phyloP scores from a whole-genome alignment of 257 asterid genomes.

The Eustoma russellianum region DNA sequence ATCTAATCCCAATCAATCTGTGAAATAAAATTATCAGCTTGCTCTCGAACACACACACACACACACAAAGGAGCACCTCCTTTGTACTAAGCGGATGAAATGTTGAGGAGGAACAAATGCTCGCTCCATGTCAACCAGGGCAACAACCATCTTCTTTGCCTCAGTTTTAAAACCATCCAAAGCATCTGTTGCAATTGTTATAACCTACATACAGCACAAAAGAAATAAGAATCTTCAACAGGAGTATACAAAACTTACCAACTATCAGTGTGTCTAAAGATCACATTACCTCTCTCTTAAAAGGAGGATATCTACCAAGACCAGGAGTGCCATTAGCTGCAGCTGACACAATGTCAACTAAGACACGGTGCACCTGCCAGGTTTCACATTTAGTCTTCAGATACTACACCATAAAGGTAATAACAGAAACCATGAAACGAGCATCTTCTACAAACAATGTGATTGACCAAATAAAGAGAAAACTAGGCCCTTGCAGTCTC shows the following conservation, averaged over 20 bases:
- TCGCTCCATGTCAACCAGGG: constrained; percentile 98
- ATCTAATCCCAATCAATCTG: too few species aligned
- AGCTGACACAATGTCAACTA: constrained; percentile 77
- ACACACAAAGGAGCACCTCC: constrained; percentile 45
- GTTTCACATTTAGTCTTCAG: neutral
- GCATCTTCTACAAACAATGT: too few species aligned
- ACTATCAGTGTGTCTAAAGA: neutral
- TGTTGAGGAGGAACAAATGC: constrained; percentile 99
- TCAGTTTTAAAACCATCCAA: constrained; percentile 83
- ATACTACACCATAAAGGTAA: neutral
- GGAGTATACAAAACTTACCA: neutral
- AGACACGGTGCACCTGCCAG: constrained; percentile 86
- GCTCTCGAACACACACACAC: too few species aligned
- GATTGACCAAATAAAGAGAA: too few species aligned
- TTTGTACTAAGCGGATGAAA: constrained; percentile 87
- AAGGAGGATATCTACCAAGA: constrained; percentile 97
- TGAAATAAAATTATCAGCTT: too few species aligned
- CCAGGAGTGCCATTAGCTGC: constrained; percentile 98
- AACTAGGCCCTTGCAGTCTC: too few species aligned
- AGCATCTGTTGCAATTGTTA: constrained; percentile 81
- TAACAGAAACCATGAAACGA: neutral
- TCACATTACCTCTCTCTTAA: constrained; percentile 76
- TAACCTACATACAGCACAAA: constrained; percentile 34
- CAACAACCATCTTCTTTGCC: constrained; percentile 92
- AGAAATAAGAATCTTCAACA: neutral